Evolutionary conservation across 169 alveolate genomes (phyloP).

Genomic region (Eimeria falciformis): DNA sequence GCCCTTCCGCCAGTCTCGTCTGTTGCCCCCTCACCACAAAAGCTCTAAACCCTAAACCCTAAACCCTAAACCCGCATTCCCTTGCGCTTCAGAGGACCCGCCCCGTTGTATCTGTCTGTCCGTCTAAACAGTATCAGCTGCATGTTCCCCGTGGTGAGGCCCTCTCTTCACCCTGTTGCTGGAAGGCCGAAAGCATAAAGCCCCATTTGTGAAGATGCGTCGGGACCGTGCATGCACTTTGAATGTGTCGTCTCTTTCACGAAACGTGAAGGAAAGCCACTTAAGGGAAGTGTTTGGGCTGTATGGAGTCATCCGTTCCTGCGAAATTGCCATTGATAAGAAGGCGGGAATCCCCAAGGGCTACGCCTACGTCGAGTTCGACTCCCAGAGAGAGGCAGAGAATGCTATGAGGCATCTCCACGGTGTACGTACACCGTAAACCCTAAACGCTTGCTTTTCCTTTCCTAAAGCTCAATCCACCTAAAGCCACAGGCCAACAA

Average conservation of each 20-base stretch:
- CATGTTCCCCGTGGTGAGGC: no score
- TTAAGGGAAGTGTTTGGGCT: constrained; percentile 77
- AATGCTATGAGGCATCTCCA: constrained; percentile 65
- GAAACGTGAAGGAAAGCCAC: constrained; percentile 76
- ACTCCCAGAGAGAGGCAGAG: constrained; percentile 70
- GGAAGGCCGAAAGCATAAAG: no score
- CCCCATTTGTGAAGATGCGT: constrained; percentile 40
- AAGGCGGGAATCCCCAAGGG: constrained; percentile 75
- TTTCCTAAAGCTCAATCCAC: no score
- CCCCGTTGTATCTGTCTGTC: no score
- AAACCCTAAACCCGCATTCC: constrained; percentile 27
- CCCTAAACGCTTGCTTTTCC: constrained; percentile 58
- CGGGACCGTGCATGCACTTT: constrained; percentile 72
- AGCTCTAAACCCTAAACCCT: constrained; percentile 23
- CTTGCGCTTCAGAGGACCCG: no score
- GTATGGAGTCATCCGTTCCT: constrained; percentile 67
- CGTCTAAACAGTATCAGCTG: no score
- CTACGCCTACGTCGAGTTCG: constrained; percentile 77
- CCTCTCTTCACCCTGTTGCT: no score
- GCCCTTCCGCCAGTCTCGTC: no score
- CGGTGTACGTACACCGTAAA: constrained; percentile 41
- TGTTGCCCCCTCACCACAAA: no score
- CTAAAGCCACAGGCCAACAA: no score
- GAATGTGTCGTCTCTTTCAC: constrained; percentile 75
- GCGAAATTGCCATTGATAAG: constrained; percentile 67